Evolutionary conservation across 768 basidiomycete genomes (phyloP), one percentile per base, ranked within the genome.

Genomic region (Leucocoprinus leucothites): DNA sequence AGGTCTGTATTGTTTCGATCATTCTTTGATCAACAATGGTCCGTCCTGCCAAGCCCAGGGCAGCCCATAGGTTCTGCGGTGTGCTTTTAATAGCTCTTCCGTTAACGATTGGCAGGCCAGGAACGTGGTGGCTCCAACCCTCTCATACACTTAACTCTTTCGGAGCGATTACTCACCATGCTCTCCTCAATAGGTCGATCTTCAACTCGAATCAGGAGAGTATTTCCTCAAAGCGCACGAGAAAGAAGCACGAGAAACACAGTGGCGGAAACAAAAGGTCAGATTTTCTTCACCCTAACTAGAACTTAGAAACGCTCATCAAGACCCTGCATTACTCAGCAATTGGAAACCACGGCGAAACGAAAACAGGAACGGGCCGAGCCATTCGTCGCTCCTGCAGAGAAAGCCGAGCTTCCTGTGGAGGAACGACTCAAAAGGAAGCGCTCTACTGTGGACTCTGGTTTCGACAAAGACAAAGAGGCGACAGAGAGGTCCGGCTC

Each of bases 191-290:
- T 57, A 93, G 87, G 76, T 98, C 65, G 97, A 99, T 71, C 67
- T 97, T 43, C 89, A 98, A 77, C 78, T 98, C 60, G 96, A 97
- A 66, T 90, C 89, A 1, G 97, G 97, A 73, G 97, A 98, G 65
- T 98, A 98, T 67, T 99, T 98, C 79, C 87, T 99, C 74, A 97
- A 96, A 67, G 74, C 89, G 16, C 78, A 83, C 57, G 91, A 98
- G 67, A 96, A 90, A 74, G 87, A 87, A 60, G 83, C 81, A 2
- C 79, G 84, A 34, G 91, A 94, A 63, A 78, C 81, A 28, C 81
- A 80, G 54, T 78, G 81, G 65, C 75, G 88, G 66, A 86, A 84
- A 70, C 84, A 93, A 67, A 93, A 91, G 82, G 90, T 86, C 50
- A 28, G 70, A 18, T 5, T 1, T 47, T 48, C n/a, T n/a, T 28